phyloP scores from a whole-genome alignment of 2,329 filamentous ascomycete genomes.

The Penicillium sp. region DNA sequence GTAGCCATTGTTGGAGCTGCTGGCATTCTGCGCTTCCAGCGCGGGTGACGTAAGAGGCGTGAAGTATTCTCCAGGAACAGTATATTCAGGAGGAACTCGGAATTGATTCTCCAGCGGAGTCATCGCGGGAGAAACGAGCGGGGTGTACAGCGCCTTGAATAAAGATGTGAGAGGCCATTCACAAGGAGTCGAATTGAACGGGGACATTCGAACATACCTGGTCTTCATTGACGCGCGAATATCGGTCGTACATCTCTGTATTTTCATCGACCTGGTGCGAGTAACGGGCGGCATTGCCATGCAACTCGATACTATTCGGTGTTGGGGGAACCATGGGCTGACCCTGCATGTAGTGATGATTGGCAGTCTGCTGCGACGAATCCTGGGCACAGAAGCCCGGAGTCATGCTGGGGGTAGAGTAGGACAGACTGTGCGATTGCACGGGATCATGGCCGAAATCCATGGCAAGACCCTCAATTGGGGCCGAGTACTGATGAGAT shows the following conservation, averaged over 20 bases:
- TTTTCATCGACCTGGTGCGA: constrained; percentile 38
- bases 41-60: constrained; percentile 49
- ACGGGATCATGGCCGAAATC: constrained; percentile 21
- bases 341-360: constrained; percentile 30
- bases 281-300: constrained; percentile 41
- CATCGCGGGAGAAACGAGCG: constrained; percentile 48
- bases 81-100: constrained; percentile 45
- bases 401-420: constrained; percentile 29
- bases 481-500: constrained; percentile 23
- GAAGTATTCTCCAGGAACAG: constrained; percentile 47
- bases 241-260: constrained; percentile 43
- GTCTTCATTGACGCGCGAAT: constrained; percentile 41
- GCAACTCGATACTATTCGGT: constrained; percentile 47
- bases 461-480: constrained; percentile 37
- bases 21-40: constrained; percentile 44
- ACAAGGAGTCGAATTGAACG: background rate
- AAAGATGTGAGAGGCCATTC: background rate
- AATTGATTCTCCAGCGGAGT: constrained; percentile 47
- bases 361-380: constrained; percentile 19
- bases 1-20: constrained; percentile 29
- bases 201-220: constrained; percentile 31
- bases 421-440: constrained; percentile 26
- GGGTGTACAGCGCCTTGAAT: constrained; percentile 46
- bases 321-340: constrained; percentile 44
- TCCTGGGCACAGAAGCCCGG: constrained; percentile 33